phyloP scores from a whole-genome alignment of 768 basidiomycete species.

The Hericium alpestre region DNA sequence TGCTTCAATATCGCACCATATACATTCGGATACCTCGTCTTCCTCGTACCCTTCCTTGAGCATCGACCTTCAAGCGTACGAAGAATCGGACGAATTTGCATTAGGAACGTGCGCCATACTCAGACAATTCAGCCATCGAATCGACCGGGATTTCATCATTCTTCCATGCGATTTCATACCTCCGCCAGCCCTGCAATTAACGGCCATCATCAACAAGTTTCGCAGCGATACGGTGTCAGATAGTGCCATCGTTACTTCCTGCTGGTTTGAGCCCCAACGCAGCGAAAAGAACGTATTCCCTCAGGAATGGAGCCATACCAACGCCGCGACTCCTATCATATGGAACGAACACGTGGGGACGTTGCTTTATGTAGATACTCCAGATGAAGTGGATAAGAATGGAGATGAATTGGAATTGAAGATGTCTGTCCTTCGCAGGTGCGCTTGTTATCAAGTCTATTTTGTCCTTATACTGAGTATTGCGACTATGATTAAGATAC shows the following conservation, averaged over 20 bases:
- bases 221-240: constrained; percentile 58
- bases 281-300: constrained; percentile 44
- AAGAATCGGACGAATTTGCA: constrained; percentile 55
- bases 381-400: constrained; percentile 58
- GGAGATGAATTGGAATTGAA: constrained; percentile 62
- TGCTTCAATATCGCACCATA: constrained; percentile 68
- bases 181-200: constrained; percentile 60
- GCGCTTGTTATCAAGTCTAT: constrained; percentile 15
- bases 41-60: constrained; percentile 48
- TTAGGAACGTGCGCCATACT: constrained; percentile 69
- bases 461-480: not conserved
- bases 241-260: constrained; percentile 53
- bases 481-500: constrained; percentile 37
- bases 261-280: constrained; percentile 45
- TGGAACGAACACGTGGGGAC: constrained; percentile 61
- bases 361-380: constrained; percentile 62
- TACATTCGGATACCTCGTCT: constrained; percentile 65
- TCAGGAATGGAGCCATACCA: constrained; percentile 57
- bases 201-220: constrained; percentile 68
- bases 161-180: constrained; percentile 89
- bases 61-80: constrained; percentile 73
- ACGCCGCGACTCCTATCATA: constrained; percentile 41
- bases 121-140: constrained; percentile 64
- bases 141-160: constrained; percentile 78
- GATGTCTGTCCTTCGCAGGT: constrained; percentile 69